phyloP scores from a whole-genome alignment of 208 protist genomes.

The Trypanosoma rangeli region DNA sequence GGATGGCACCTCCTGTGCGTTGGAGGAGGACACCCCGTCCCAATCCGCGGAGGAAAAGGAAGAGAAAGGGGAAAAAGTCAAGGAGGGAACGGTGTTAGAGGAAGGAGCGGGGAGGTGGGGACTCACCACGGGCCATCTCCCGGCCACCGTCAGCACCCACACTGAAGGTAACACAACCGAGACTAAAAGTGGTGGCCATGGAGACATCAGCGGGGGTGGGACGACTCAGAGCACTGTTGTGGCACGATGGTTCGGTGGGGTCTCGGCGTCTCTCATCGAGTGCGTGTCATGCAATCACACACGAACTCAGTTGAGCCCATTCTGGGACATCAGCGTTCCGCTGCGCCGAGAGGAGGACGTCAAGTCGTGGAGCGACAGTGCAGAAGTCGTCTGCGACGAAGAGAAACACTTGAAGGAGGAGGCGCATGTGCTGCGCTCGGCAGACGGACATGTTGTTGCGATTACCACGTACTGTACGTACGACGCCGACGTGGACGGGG shows the following conservation, averaged over 20 bases:
- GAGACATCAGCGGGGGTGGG: background rate
- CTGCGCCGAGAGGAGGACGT: slow-evolving; percentile 10
- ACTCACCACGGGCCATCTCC: background rate
- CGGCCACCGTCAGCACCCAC: background rate
- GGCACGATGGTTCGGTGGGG: slow-evolving; percentile 54
- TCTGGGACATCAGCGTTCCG: slow-evolving; percentile 51
- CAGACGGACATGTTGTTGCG: background rate
- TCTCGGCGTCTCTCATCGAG: slow-evolving; percentile 38
- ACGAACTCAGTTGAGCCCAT: slow-evolving; percentile 36
- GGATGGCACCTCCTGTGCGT: background rate
- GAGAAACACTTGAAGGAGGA: background rate
- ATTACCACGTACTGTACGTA: background rate
- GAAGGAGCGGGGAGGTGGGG: background rate
- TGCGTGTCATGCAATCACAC: slow-evolving; percentile 36
- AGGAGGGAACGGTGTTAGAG: background rate
- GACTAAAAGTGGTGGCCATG: background rate
- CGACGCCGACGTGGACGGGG: background rate
- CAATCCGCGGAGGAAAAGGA: background rate
- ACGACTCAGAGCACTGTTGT: slow-evolving; percentile 26
- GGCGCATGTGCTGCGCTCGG: background rate
- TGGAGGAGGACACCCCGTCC: slow-evolving; percentile 6
- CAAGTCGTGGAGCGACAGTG: too few species aligned
- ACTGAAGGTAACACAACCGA: background rate
- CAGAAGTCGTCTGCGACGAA: background rate
- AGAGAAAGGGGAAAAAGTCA: background rate